A percentile compares a stretch with the other conserved stretches of the same genome.
Conservation (phyloP, 441 rosid genomes). For the Macaranga tanarius region DNA sequence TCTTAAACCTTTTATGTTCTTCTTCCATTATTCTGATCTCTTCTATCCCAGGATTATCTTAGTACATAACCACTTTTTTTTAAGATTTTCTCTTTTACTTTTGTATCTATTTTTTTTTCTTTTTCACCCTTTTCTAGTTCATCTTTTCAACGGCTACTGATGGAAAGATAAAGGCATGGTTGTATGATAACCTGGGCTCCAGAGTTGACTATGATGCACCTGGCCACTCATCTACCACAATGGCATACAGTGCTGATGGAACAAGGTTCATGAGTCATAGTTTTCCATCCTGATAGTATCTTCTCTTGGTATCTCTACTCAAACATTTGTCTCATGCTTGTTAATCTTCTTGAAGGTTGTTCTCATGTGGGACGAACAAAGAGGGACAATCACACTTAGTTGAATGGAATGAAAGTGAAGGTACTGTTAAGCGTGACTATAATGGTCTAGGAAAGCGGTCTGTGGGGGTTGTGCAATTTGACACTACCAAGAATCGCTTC, state of each 20-base stretch:
- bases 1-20: not conserved
- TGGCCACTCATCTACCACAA: constrained; percentile 63
- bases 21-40: not conserved
- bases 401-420: constrained; percentile 93
- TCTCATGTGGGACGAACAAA: constrained; percentile 80
- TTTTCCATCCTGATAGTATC: constrained; percentile 11
- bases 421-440: constrained; percentile 61
- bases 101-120: not conserved
- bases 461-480: constrained; percentile 66
- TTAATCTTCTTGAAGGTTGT: constrained; percentile 42
- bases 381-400: constrained; percentile 75
- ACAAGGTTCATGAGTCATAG: constrained; percentile 45
- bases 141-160: constrained; percentile 78
- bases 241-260: constrained; percentile 86
- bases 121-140: constrained; percentile 40
- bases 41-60: not conserved
- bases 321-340: constrained; percentile 21
- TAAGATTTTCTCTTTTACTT: not conserved
- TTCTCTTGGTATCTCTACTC: constrained; percentile 5
- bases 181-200: constrained; percentile 67
- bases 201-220: constrained; percentile 89
- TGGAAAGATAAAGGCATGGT: constrained; percentile 88
- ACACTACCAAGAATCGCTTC: constrained; percentile 67
- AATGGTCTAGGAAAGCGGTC: constrained; percentile 70
- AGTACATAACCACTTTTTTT: not conserved